These are phyloP conservation scores for Phialocephala subalpina DNA, from an alignment of 2,329 filamentous ascomycete species.

Conservation along the genomic window DNA sequence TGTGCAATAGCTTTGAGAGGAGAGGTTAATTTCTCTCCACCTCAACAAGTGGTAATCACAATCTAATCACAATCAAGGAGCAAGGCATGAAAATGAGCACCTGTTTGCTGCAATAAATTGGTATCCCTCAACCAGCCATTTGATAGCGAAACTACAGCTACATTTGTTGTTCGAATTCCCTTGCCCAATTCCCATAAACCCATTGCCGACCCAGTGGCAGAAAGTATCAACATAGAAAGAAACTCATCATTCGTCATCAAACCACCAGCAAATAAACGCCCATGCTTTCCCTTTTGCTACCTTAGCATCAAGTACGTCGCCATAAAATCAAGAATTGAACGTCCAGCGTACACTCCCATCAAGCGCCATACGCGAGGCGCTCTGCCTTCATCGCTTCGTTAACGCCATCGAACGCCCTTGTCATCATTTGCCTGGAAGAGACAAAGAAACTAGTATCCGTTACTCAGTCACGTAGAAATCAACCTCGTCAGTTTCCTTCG, in stretches of 20 bases:
- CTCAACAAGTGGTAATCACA: too few relatives aligned
- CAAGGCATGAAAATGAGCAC: neutral
- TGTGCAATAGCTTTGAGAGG: too few relatives aligned
- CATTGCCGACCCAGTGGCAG: neutral
- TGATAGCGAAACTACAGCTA: constrained; percentile 22
- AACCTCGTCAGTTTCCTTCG: neutral
- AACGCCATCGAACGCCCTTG: constrained; percentile 27
- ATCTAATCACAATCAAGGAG: too few relatives aligned
- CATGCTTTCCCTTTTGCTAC: constrained; percentile 13
- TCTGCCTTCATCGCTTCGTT: constrained; percentile 18
- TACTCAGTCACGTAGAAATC: constrained; percentile 5
- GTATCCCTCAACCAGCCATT: neutral
- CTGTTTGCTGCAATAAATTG: neutral
- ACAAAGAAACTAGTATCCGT: too few relatives aligned
- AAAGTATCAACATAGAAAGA: constrained; percentile 17
- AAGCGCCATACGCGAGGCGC: constrained; percentile 10
- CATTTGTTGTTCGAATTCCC: neutral
- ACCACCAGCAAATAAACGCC: constrained; percentile 17
- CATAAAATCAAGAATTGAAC: constrained; percentile 31
- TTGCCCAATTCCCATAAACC: neutral
- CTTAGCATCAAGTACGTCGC: constrained; percentile 1
- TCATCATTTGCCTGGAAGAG: too few relatives aligned
- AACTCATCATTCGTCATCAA: constrained; percentile 26
- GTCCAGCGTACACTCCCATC: constrained; percentile 36
- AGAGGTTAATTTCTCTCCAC: too few relatives aligned